Percentiles rank a stretch among this genome's conserved stretches.
phyloP scores from a whole-genome alignment of 2,329 filamentous ascomycete species.

The Sporothrix schenckii region DNA sequence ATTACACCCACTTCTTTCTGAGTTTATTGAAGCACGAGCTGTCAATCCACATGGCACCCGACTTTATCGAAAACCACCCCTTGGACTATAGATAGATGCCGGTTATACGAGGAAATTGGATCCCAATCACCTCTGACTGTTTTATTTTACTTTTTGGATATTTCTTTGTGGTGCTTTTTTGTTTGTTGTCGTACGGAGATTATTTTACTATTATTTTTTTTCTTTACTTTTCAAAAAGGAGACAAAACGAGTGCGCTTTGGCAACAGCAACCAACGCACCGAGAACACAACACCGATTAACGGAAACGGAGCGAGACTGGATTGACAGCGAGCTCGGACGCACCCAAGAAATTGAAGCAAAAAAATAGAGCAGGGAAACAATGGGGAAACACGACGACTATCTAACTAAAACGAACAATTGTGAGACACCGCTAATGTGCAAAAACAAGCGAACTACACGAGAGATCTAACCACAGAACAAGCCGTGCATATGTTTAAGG shows the following conservation, averaged over 20 bases:
- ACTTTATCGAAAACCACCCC: no score
- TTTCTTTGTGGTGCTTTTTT: not conserved
- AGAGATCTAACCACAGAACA: constrained; percentile 20
- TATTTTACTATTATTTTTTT: not conserved
- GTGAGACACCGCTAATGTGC: constrained; percentile 19
- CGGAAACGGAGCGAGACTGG: not conserved
- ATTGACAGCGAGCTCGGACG: constrained; percentile 2
- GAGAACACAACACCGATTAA: not conserved
- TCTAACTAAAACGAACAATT: not conserved
- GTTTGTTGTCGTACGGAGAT: no score
- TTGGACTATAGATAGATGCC: constrained; percentile 9
- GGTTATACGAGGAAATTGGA: constrained; percentile 3
- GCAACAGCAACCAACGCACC: not conserved
- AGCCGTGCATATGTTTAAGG: not conserved
- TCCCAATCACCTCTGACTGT: not conserved
- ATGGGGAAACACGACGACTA: not conserved
- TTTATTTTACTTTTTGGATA: not conserved
- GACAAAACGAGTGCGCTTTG: not conserved
- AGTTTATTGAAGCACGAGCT: not conserved
- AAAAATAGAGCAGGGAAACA: not conserved
- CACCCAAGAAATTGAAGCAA: not conserved
- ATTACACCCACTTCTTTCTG: not conserved
- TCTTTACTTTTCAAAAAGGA: not conserved
- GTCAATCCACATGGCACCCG: no score
- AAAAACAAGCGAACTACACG: not conserved